Evolutionary conservation across 2,329 filamentous ascomycete species (phyloP), one percentile per base, ranked within the genome.

Genomic region (Xylariaceae sp.): DNA sequence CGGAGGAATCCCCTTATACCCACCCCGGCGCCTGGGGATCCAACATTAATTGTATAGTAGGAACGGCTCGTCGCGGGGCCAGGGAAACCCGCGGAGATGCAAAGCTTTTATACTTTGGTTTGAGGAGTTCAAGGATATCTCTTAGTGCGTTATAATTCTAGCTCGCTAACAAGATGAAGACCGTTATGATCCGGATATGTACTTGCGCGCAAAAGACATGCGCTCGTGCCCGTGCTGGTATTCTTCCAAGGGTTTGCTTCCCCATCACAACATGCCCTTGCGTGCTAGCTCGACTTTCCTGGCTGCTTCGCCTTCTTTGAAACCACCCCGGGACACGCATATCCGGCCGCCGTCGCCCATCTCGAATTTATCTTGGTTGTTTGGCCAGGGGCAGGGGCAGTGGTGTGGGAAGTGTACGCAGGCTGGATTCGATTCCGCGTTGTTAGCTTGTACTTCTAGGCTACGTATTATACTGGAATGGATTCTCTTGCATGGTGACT

Each of bases 381-480:
- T 73, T 1, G 87, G 85, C 75, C 87, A 95, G 1, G 90, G 80
- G 74, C 94, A 99, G 26, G 94, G 94, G 72, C 94, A 99, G 73
- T 99, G 94, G 70, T 97, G 92, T 1, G 94, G 92, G 74, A 95
- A 94, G 70, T 95, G 87, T 6, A 99, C 94, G 75, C 94, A 99
- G 34, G 92, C 88, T 74, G 50, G 6, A 34, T 15, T 30, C 8
- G n/a, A 50, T 16, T 26, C 21, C 5, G 5, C 2, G 26, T 13
- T 8, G 19, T 56, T 49, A 56, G 54, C 32, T 22, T 43, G 22
- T 6, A 12, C 15, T n/a, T 43, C 37, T 40, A 8, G 16, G n/a
- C 37, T 16, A n/a, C 10, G 18, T 18, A 1, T 19, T 40, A 15
- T 15, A 2, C 3, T 3, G 16, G 19, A 41, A 22, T n/a, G n/a